A percentile compares a stretch with the other conserved stretches of the same genome.
Conservation (phyloP, 192 early-diverging fungal species). For the Glomus cerebriforme region DNA sequence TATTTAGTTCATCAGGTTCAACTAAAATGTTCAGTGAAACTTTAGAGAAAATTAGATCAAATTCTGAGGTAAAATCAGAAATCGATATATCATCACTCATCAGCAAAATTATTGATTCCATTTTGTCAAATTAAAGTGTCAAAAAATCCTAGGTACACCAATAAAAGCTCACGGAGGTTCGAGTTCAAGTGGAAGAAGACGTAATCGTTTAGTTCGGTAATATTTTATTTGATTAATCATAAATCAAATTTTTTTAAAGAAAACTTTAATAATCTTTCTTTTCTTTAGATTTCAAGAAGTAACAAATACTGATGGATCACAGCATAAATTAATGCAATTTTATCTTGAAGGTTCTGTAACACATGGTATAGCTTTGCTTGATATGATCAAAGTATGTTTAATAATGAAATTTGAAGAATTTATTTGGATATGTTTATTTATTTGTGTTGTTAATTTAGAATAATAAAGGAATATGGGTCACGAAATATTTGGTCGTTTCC, state of each 20-base stretch:
- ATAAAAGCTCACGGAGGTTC: constrained; percentile 45
- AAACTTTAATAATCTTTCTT: not conserved
- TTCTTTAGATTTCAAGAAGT: constrained; percentile 46
- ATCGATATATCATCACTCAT: not conserved
- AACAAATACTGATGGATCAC: constrained; percentile 46
- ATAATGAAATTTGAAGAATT: not conserved
- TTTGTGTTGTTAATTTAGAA: not conserved
- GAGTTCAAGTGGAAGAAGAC: constrained; percentile 28
- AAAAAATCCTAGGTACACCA: constrained; percentile 38
- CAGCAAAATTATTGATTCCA: not conserved
- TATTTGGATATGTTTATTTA: not conserved
- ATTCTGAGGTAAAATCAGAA: constrained; percentile 39
- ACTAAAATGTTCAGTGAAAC: constrained; percentile 57
- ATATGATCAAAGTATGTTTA: constrained; percentile 51
- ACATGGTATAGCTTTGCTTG: constrained; percentile 50
- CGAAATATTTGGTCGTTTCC: not conserved
- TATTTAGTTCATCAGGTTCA: constrained; percentile 53
- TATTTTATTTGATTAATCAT: not conserved
- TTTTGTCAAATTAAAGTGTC: not conserved
- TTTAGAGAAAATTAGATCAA: constrained; percentile 47
- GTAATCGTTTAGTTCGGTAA: constrained; percentile 15
- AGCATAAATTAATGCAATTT: constrained; percentile 55
- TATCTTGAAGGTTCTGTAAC: constrained; percentile 54
- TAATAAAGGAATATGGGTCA: not conserved
- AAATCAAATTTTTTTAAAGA: not conserved